phyloP scores from a whole-genome alignment of 139 green algal genomes.

The Edaphochlamys debaryana region DNA sequence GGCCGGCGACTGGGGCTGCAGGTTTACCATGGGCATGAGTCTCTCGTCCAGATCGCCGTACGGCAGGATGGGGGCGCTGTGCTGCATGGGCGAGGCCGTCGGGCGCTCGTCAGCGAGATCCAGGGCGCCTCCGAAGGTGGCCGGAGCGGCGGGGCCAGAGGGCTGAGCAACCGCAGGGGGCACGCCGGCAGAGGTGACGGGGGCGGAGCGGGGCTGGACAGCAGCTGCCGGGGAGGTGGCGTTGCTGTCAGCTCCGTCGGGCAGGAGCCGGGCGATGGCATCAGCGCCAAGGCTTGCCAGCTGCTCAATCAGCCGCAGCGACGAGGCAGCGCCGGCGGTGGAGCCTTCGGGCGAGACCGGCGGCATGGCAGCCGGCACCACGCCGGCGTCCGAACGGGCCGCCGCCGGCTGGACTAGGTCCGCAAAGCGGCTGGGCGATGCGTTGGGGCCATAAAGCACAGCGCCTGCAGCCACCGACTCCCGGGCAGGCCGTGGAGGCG shows the following conservation, averaged over 20 bases:
- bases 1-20: background rate
- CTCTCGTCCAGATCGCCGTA: constrained; percentile 21
- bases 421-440: too few relatives aligned
- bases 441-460: too few relatives aligned
- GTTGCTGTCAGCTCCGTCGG: background rate
- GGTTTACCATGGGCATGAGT: background rate
- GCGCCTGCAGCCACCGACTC: too few relatives aligned
- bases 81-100: background rate
- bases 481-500: too few relatives aligned
- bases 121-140: constrained; percentile 31
- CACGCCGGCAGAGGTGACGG: constrained; percentile 13
- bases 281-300: background rate
- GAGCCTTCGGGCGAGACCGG: background rate
- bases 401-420: background rate
- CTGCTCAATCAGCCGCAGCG: constrained; percentile 3
- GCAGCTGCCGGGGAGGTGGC: background rate
- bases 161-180: too few relatives aligned
- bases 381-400: background rate
- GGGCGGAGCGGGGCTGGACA: background rate
- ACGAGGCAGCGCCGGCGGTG: background rate
- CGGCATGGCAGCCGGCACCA: background rate
- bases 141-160: background rate
- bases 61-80: constrained; percentile 2
- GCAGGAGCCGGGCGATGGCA: background rate
- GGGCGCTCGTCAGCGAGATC: constrained; percentile 1